Conservation (phyloP, 2,329 filamentous ascomycete species). For the Pseudocercospora crystallina region DNA sequence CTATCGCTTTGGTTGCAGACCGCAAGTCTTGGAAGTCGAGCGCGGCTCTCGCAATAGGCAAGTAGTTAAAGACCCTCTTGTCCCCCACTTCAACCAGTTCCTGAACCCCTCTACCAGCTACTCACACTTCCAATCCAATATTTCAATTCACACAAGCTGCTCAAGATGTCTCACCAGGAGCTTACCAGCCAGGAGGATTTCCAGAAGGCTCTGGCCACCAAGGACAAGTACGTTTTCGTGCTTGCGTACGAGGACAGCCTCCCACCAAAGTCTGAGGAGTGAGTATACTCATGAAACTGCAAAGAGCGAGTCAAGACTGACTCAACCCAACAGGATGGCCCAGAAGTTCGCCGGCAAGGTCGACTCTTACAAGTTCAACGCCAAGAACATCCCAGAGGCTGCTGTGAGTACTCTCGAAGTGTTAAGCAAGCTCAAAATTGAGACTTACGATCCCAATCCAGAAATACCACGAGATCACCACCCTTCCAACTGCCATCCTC, state of each 20-base stretch:
- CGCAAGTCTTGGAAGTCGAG: no score
- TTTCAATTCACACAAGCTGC: not conserved
- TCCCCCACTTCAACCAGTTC: no score
- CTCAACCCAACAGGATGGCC: not conserved
- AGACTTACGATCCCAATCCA: not conserved
- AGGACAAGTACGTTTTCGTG: not conserved
- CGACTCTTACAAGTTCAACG: not conserved
- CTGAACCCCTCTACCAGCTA: no score
- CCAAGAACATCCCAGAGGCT: not conserved
- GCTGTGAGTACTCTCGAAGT: not conserved
- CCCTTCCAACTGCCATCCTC: not conserved
- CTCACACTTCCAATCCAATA: no score
- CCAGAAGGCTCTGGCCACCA: conserved; percentile 1
- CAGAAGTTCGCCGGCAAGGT: not conserved
- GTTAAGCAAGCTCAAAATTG: not conserved
- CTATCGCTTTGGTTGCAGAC: no score
- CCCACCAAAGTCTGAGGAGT: not conserved
- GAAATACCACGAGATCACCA: not conserved
- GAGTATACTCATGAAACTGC: not conserved
- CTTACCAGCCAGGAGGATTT: conserved; percentile 1
- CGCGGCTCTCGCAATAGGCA: no score
- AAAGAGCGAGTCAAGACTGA: not conserved
- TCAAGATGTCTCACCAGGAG: conserved; percentile 1
- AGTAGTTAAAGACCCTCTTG: no score
- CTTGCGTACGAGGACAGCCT: not conserved